Evolutionary conservation across 2,329 filamentous ascomycete species (phyloP), one percentile per base, ranked within the genome.

Genomic region (Colletotrichum sp.): DNA sequence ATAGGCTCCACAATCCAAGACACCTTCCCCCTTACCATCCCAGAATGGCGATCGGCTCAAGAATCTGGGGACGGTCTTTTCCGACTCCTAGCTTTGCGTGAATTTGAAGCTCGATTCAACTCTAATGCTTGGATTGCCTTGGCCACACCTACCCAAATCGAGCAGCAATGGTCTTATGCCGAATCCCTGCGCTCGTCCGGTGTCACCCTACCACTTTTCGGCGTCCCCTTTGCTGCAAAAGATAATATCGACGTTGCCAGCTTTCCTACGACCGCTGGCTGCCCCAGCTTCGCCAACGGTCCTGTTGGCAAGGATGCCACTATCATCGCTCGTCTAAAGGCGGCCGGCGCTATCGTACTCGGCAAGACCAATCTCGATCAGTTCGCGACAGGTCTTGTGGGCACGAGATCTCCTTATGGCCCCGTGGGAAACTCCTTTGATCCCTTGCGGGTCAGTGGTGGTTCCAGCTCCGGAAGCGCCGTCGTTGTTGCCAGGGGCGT

Each of bases 311-410:
- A 84, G 8, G 89, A 88, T 49, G 87, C 90, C 1, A 82, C 85
- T 1, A 87, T 91, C 3, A 86, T 91, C 10, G 82, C 88, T 8
- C 87, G 84, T 28, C 82, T 92, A 18, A 86, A 90, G 26, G 84
- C 86, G 1, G 87, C 89, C 9, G 91, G 91, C 1, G 92, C 89
- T 2, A 83, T 93, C 3, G 86, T 91, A 36, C 84, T 93, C 34
- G 92, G 91, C 10, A 93, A 93, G 79, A 88, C 88, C 6, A 90
- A 90, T 78, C 85, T 93, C 67, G 92, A 93, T 76, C 91, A 93
- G 78, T 87, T 93, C 8, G 92, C 91, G 2, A 93, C 92, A 1
- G 92, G 92, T 0, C 86, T 93, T 6, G 90, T 90, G 8, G 92
- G 92, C 10, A 91, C 90, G 10, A 87, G 92, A 36, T 92, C 90